A percentile compares a stretch with the other conserved stretches of the same genome.
Conservation (phyloP, 2,329 filamentous ascomycete genomes). For the Claviceps sp. region DNA sequence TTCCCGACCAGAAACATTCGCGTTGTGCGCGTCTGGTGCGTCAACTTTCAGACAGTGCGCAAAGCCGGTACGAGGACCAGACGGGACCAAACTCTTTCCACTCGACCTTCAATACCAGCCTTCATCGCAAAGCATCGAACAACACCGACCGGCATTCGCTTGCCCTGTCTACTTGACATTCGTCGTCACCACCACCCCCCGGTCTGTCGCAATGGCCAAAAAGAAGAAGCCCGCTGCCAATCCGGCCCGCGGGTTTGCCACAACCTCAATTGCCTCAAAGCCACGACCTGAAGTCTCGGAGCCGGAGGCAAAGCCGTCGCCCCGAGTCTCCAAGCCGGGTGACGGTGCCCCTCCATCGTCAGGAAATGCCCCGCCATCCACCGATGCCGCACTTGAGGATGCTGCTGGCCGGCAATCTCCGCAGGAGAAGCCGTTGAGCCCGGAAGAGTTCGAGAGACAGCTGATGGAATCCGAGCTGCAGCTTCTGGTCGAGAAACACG, state of each 20-base stretch:
- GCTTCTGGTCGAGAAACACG: conserved; percentile 71
- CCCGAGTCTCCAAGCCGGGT: conserved; percentile 15
- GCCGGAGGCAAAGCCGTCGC: conserved; percentile 16
- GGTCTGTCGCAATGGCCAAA: conserved; percentile 53
- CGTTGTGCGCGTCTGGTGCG: too few relatives aligned
- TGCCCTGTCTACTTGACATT: not conserved
- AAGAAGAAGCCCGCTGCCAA: conserved; percentile 86
- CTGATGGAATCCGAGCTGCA: conserved; percentile 87
- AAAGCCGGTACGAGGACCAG: not conserved
- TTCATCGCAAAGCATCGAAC: not conserved
- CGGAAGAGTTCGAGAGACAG: conserved; percentile 82
- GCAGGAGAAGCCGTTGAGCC: conserved; percentile 45
- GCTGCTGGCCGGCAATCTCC: conserved; percentile 3
- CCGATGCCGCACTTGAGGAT: conserved; percentile 5
- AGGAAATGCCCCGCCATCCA: conserved; percentile 16
- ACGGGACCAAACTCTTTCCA: not conserved
- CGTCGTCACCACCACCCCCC: not conserved
- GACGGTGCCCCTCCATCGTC: conserved; percentile 9
- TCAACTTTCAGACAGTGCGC: too few relatives aligned
- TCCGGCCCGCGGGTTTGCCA: conserved; percentile 84
- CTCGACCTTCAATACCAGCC: not conserved
- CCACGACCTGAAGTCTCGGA: conserved; percentile 47
- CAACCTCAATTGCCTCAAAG: conserved; percentile 81
- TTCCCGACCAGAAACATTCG: too few relatives aligned
- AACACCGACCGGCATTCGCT: not conserved